Evolutionary conservation across 2,329 filamentous ascomycete species (phyloP), one percentile per base, ranked within the genome.

Genomic region (Rhytidhysteron rufulum): DNA sequence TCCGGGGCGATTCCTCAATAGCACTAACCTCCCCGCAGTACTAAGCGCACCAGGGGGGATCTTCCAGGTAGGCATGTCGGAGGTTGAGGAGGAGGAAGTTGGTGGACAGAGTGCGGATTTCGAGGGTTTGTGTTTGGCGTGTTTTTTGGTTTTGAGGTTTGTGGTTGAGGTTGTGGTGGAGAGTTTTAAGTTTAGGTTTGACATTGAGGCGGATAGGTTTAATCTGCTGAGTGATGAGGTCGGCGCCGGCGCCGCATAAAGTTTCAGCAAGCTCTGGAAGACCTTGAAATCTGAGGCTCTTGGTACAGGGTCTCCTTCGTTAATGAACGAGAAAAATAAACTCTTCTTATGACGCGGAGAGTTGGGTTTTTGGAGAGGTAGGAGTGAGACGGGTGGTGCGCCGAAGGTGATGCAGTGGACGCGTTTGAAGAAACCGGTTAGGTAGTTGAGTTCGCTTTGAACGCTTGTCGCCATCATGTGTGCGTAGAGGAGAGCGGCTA

Each of bases 371-470:
- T 72, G 57, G 2, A 94, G 66, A 0, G 88, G 86, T 1, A 85
- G 71, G 1, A 89, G 72, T 16, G 82, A 85, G 2, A 94, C 73
- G 0, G 88, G 88, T 1, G 88, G 88, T 1, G 86, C 77, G n/a
- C 88, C 88, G 51, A 94, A 94, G 0, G 85, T 90, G 30, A 94
- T 71, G 65, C 88, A 95, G 63, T 95, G 88, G 3, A 94, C 76
- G 31, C 86, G 75, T 55, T 83, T 85, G 68, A 95, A 93, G 63
- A 66, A 82, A 2, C 74, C 74, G 0, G 84, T 82, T 4, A 94
- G 74, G 22, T 71, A 62, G 44, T 77, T 86, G 31, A 95, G 78
- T 55, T 91, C 85, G 5, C 83, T 88, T 31, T 72, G 62, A 3
- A 83, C 64, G 1, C 73, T 76, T 2, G 69, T 72, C 2, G 80